Percentiles rank a stretch among this genome's conserved stretches.
Evolutionary conservation across 129 eudicot genomes (phyloP).

Genomic region (Helianthus tuberosus): DNA sequence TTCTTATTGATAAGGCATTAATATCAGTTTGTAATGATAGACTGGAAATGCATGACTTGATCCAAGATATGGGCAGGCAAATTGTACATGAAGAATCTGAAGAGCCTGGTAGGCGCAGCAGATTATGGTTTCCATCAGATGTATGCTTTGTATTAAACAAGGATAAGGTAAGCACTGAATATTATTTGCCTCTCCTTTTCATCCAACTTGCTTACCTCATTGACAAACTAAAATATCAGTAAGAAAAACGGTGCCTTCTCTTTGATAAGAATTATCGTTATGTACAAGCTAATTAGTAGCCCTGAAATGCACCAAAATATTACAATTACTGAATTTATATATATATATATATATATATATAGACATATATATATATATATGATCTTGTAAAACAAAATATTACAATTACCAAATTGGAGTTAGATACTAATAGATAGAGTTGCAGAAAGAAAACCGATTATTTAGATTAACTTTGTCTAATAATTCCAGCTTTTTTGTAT

Average conservation of each 20-base stretch:
- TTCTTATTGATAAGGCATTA: constrained; percentile 38
- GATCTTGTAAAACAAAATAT: too few species aligned
- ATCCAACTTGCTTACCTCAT: background rate
- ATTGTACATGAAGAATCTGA: constrained; percentile 35
- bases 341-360: too few species aligned
- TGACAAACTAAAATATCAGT: background rate
- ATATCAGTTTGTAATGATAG: background rate
- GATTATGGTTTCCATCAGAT: constrained; percentile 41
- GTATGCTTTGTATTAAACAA: constrained; percentile 32
- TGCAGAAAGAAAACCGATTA: too few species aligned
- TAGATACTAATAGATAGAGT: too few species aligned
- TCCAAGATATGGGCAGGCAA: constrained; percentile 55
- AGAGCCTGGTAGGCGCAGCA: constrained; percentile 31
- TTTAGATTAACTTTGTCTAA: too few species aligned
- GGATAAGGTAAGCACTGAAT: constrained; percentile 23
- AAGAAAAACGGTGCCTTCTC: too few species aligned
- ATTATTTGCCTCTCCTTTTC: background rate
- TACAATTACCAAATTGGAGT: too few species aligned
- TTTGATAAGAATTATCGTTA: too few species aligned
- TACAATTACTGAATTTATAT: too few species aligned
- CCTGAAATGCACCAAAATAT: too few species aligned
- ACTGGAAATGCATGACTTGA: constrained; percentile 40
- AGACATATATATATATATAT: too few species aligned
- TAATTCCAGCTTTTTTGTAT: too few species aligned
- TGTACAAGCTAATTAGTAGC: background rate